These are phyloP conservation scores for Maudiozyma humilis DNA, from an alignment of 1,139 yeast species.

Conservation along the genomic window DNA sequence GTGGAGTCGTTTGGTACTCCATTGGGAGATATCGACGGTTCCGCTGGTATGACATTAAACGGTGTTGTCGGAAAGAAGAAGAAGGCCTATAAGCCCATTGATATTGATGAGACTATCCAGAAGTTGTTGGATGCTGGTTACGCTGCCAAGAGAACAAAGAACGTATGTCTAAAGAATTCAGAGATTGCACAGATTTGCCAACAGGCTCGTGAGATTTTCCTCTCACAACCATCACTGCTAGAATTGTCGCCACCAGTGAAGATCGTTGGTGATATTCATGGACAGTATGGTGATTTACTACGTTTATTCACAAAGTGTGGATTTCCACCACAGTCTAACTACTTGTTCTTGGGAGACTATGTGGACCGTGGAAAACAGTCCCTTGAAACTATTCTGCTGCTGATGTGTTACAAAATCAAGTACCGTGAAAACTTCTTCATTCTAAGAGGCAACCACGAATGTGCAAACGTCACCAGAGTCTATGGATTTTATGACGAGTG, in stretches of 20 bases:
- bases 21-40: conserved; percentile 4
- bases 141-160: conserved; percentile 83
- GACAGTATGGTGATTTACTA: conserved; percentile 86
- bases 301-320: conserved; percentile 93
- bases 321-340: conserved; percentile 93
- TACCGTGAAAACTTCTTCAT: conserved; percentile 93
- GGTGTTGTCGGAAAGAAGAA: conserved; percentile 19
- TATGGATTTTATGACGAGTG: conserved; percentile 97
- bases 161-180: conserved; percentile 75
- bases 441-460: conserved; percentile 91
- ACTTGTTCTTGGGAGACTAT: conserved; percentile 87
- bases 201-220: conserved; percentile 76
- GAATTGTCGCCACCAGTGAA: conserved; percentile 93
- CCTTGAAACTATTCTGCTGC: conserved; percentile 75
- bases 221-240: conserved; percentile 79
- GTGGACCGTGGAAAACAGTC: conserved; percentile 96
- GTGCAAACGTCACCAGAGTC: conserved; percentile 91
- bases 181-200: conserved; percentile 84
- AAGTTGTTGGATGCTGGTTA: conserved; percentile 90
- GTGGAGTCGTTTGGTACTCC: conserved; percentile 3
- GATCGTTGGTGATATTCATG: conserved; percentile 96
- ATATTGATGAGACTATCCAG: conserved; percentile 84
- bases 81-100: conserved; percentile 39
- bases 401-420: conserved; percentile 86
- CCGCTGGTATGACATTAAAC: neutral